A percentile compares a stretch with the other conserved stretches of the same genome.
These are phyloP conservation scores for Sphenostylis stenocarpa DNA, from an alignment of 306 rosid species.

Conservation along the genomic window DNA sequence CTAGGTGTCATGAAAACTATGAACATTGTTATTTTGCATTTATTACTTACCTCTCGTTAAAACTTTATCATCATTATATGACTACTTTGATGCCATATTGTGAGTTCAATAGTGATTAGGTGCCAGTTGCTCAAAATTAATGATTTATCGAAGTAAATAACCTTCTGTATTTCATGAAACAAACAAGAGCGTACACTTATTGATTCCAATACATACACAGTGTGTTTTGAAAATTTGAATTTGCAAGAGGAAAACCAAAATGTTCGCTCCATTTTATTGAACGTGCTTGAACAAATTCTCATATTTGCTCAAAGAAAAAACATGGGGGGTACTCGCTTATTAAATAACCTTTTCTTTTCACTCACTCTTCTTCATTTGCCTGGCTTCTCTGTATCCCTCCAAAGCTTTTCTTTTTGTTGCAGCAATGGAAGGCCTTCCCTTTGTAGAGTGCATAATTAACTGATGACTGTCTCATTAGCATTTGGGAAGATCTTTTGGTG, in stretches of 20 bases:
- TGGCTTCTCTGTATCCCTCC: constrained; percentile 42
- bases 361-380: constrained; percentile 34
- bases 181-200: constrained; percentile 21
- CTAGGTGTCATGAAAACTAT: too few relatives aligned
- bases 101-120: too few relatives aligned
- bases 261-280: constrained; percentile 35
- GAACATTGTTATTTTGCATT: too few relatives aligned
- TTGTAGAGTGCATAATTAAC: not conserved
- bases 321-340: constrained; percentile 22
- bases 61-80: too few relatives aligned
- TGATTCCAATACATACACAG: not conserved
- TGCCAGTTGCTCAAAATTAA: too few relatives aligned
- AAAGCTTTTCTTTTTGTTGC: constrained; percentile 3
- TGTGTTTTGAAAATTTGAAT: not conserved
- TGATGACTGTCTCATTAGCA: constrained; percentile 42
- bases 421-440: constrained; percentile 23
- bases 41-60: too few relatives aligned
- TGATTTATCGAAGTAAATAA: not conserved
- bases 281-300: constrained; percentile 33
- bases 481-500: constrained; percentile 91
- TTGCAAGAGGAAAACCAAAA: constrained; percentile 7
- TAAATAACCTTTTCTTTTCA: constrained; percentile 29
- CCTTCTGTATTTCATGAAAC: constrained; percentile 19
- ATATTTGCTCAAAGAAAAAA: constrained; percentile 31
- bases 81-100: too few relatives aligned